Evolutionary conservation across 257 asterid species (phyloP).

Genomic region (Solanum phureja): DNA sequence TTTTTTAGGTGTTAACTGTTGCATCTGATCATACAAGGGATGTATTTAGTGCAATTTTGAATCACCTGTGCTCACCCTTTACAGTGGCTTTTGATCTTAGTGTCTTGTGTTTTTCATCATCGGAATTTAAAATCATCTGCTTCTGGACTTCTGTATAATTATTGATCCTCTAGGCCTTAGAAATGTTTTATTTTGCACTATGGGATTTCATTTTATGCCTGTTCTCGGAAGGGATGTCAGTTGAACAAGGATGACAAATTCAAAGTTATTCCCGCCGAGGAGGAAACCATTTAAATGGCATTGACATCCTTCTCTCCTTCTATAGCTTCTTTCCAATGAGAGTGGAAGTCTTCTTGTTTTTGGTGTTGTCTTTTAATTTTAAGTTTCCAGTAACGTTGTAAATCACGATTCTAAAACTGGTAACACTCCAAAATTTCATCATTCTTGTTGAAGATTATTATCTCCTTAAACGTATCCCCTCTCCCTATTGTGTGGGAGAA

Average conservation of each 20-base stretch:
- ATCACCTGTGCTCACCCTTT: background rate
- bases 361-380: background rate
- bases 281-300: background rate
- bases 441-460: background rate
- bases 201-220: background rate
- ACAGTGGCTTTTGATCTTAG: background rate
- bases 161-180: background rate
- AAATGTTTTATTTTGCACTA: background rate
- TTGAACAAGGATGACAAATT: background rate
- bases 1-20: background rate
- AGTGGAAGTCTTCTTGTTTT: background rate
- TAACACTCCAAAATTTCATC: background rate
- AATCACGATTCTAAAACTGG: background rate
- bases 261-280: background rate
- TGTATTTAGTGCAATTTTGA: background rate
- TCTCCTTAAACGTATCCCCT: background rate
- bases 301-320: background rate
- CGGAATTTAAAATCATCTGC: background rate
- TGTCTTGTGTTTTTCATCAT: background rate
- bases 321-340: background rate
- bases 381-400: background rate
- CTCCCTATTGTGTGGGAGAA: background rate
- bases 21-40: background rate
- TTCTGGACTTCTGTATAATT: background rate
- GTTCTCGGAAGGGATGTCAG: background rate